Conservation (phyloP, 257 asterid species). For the Penstemon barbatus region DNA sequence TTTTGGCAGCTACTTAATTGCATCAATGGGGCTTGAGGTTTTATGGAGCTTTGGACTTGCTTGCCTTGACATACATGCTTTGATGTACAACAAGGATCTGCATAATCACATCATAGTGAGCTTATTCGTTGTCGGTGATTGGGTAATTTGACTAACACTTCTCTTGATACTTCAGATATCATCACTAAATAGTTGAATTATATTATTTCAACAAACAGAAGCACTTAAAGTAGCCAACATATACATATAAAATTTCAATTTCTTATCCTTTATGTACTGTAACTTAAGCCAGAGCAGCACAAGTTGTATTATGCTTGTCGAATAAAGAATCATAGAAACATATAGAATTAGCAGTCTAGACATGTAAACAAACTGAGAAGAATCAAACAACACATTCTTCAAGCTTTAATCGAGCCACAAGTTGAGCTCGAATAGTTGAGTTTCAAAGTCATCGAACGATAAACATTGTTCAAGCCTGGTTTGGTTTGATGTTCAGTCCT, state of each 20-base stretch:
- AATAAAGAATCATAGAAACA: background rate
- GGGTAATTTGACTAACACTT: conserved; percentile 68
- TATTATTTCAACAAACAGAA: conserved; percentile 4
- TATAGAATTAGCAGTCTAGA: background rate
- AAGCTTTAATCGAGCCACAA: too few relatives aligned
- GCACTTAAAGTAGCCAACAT: background rate
- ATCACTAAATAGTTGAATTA: conserved; percentile 4
- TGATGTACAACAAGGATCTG: conserved; percentile 74
- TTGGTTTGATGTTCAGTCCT: too few relatives aligned
- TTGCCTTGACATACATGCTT: conserved; percentile 82
- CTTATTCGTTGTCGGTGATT: conserved; percentile 86
- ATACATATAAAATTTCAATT: background rate
- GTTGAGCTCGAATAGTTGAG: too few relatives aligned
- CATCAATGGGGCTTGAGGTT: conserved; percentile 94
- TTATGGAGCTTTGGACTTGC: conserved; percentile 91
- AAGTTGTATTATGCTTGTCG: conserved; percentile 7
- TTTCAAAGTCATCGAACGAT: too few relatives aligned
- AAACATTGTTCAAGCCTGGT: too few relatives aligned
- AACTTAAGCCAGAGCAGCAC: background rate
- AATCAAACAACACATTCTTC: too few relatives aligned
- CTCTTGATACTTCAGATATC: conserved; percentile 18
- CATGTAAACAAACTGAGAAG: too few relatives aligned
- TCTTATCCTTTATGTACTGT: background rate
- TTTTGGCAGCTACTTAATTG: conserved; percentile 77
- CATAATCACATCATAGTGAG: conserved; percentile 63